Conservation (phyloP, 148 eudicot species). For the Hydrangea macrophylla region DNA sequence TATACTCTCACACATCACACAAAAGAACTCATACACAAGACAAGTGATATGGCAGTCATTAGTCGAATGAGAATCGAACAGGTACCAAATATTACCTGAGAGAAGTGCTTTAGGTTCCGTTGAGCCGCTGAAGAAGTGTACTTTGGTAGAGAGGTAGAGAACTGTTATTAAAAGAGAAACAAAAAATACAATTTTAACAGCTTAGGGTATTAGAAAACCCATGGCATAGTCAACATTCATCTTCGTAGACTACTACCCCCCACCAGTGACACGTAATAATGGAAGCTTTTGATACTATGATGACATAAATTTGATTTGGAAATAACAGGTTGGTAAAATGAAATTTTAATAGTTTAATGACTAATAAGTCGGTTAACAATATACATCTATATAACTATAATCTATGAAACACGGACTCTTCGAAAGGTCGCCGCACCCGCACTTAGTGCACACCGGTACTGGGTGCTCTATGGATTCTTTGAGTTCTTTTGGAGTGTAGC, state of each 20-base stretch:
- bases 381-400: neutral
- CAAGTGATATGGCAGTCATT: neutral
- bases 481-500: too few species aligned
- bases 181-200: neutral
- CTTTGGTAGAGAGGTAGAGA: constrained; percentile 69
- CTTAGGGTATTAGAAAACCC: constrained; percentile 2
- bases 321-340: neutral
- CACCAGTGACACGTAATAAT: neutral
- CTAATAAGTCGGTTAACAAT: neutral
- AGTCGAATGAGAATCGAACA: neutral
- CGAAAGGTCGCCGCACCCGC: too few species aligned
- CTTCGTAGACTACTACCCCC: neutral
- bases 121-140: constrained; percentile 85
- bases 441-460: too few species aligned
- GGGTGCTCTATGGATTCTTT: too few species aligned
- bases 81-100: constrained; percentile 49
- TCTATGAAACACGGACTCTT: too few species aligned
- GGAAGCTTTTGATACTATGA: neutral
- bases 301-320: neutral
- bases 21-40: too few species aligned
- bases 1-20: too few species aligned
- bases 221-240: neutral
- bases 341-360: neutral
- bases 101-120: constrained; percentile 73
- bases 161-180: constrained; percentile 42